These are phyloP conservation scores for Cryphonectria carpinicola DNA, from an alignment of 2,329 filamentous ascomycete genomes.

Conservation along the genomic window DNA sequence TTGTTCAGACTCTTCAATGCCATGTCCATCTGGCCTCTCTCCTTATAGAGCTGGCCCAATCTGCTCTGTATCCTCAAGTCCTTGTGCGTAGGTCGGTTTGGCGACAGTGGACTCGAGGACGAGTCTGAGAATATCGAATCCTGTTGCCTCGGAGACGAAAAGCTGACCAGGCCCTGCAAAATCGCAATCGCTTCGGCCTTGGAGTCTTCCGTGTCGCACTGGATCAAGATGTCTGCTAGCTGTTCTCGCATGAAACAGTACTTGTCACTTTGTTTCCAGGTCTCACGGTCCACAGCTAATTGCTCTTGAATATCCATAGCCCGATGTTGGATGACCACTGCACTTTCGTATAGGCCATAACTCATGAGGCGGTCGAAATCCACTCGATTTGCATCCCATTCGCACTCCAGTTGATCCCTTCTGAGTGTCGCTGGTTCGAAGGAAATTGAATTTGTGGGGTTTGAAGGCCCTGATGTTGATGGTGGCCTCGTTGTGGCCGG, in stretches of 20 bases:
- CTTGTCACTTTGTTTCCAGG: background rate
- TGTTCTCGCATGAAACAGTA: constrained; percentile 12
- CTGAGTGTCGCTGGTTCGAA: background rate
- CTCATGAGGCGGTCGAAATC: background rate
- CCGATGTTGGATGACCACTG: constrained; percentile 17
- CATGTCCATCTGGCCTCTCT: background rate
- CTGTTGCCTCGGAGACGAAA: background rate
- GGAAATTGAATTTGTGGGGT: background rate
- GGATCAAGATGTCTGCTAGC: constrained; percentile 11
- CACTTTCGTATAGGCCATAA: constrained; percentile 6
- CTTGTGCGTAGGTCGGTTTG: background rate
- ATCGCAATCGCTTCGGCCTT: constrained; percentile 8
- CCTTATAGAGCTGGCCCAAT: constrained; percentile 22
- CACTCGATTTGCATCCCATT: constrained; percentile 18
- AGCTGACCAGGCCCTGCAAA: background rate
- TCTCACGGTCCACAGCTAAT: background rate
- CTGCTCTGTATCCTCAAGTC: constrained; percentile 12
- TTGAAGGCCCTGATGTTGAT: background rate
- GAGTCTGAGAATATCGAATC: background rate
- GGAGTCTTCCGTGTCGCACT: constrained; percentile 6
- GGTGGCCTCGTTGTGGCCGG: background rate
- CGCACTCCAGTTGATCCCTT: background rate
- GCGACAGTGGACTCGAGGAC: background rate
- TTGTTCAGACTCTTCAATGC: constrained; percentile 13
- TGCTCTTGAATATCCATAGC: constrained; percentile 14